These are phyloP conservation scores for Syzygium aqueum DNA, from an alignment of 345 rosid genomes.

Conservation along the genomic window DNA sequence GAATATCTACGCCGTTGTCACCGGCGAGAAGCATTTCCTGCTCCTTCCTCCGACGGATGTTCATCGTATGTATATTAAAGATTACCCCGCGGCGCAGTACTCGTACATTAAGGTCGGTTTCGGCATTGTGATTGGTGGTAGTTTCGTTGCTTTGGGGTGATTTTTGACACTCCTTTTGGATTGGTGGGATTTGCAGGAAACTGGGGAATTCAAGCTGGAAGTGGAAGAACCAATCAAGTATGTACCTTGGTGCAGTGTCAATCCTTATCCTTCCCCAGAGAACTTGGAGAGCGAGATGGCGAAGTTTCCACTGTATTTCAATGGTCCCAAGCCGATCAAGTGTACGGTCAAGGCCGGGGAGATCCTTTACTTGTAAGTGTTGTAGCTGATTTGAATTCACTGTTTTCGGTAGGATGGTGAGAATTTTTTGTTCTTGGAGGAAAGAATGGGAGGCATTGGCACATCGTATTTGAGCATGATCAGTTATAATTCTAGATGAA, in stretches of 20 bases:
- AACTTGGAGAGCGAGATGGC: conserved; percentile 28
- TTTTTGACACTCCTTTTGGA: background rate
- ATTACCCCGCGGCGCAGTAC: conserved; percentile 66
- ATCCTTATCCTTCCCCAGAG: conserved; percentile 58
- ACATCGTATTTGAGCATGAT: background rate
- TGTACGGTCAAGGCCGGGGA: conserved; percentile 79
- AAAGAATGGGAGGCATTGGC: background rate
- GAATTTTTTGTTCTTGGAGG: background rate
- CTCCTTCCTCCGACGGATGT: conserved; percentile 83
- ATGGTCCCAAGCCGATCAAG: conserved; percentile 69
- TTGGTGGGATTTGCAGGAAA: conserved; percentile 28
- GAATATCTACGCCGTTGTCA: conserved; percentile 79
- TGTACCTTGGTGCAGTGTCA: conserved; percentile 82
- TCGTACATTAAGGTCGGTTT: conserved; percentile 25
- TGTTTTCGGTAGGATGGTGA: background rate
- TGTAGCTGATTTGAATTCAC: background rate
- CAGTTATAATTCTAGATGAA: background rate
- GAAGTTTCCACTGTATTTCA: conserved; percentile 60
- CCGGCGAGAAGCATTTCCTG: conserved; percentile 74
- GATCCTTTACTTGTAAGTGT: conserved; percentile 71
- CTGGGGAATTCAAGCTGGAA: conserved; percentile 46
- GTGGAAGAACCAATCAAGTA: conserved; percentile 43
- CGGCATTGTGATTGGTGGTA: background rate
- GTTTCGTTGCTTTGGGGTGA: background rate
- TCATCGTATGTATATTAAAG: conserved; percentile 61